These are phyloP conservation scores for Chlorella ohadii DNA, from an alignment of 139 green algal genomes.

Conservation along the genomic window DNA sequence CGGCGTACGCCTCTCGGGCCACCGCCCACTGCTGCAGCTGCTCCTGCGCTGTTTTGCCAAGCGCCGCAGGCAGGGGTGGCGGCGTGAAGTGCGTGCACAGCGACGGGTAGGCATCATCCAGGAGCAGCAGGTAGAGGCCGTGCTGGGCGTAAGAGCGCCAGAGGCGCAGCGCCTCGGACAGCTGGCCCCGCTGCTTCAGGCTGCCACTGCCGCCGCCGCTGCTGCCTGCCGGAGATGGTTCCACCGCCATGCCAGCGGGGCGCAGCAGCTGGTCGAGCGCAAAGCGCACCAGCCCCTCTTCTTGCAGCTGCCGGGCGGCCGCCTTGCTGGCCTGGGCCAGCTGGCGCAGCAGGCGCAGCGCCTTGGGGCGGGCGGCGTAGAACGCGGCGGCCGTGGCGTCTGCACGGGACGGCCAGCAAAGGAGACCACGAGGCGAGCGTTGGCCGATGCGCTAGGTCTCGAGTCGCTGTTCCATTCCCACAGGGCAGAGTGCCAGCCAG, in stretches of 20 bases:
- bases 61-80: background rate
- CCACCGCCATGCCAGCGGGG: constrained; percentile 1
- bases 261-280: constrained; percentile 31
- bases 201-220: background rate
- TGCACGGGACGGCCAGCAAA: background rate
- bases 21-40: constrained; percentile 32
- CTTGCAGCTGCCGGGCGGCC: constrained; percentile 47
- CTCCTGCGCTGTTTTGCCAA: background rate
- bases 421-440: too few species aligned
- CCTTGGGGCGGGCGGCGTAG: constrained; percentile 24
- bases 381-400: constrained; percentile 8
- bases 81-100: constrained; percentile 35
- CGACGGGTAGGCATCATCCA: constrained; percentile 59
- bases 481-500: too few species aligned
- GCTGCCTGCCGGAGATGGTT: background rate
- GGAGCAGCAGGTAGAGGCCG: constrained; percentile 30
- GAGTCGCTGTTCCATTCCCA: too few species aligned
- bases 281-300: constrained; percentile 38
- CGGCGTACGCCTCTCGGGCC: constrained; percentile 38
- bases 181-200: constrained; percentile 23
- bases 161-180: constrained; percentile 55
- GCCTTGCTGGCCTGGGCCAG: constrained; percentile 54
- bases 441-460: too few species aligned
- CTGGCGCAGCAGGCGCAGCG: constrained; percentile 58
- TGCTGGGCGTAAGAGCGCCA: constrained; percentile 62